A percentile compares a stretch with the other conserved stretches of the same genome.
Conservation (phyloP, 371 early-diverging fungal species). For the Massospora cicadina region DNA sequence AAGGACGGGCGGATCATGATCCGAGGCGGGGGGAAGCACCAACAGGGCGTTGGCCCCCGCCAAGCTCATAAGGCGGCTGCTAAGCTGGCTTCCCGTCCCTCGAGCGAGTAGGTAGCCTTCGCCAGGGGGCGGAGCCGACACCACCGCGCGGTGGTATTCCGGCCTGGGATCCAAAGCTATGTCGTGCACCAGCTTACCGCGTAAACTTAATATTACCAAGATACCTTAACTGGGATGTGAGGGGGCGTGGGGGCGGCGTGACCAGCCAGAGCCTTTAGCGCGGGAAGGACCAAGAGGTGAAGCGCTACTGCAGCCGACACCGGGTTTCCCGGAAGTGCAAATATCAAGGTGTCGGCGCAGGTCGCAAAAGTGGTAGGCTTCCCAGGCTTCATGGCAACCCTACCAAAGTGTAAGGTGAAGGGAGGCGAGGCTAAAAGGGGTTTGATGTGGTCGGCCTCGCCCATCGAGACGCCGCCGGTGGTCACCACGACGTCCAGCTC, state of each 20-base stretch:
- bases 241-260: slow-evolving; percentile 22
- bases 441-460: slow-evolving; percentile 79
- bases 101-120: slow-evolving; percentile 25
- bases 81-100: slow-evolving; percentile 59
- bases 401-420: slow-evolving; percentile 68
- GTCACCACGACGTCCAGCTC: slow-evolving; percentile 62
- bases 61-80: slow-evolving; percentile 65
- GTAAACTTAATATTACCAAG: background rate
- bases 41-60: slow-evolving; percentile 59
- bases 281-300: slow-evolving; percentile 74
- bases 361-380: slow-evolving; percentile 90
- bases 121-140: slow-evolving; percentile 17
- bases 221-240: slow-evolving; percentile 40
- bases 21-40: slow-evolving; percentile 29
- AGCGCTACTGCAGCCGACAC: slow-evolving; percentile 79
- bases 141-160: slow-evolving; percentile 60
- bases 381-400: slow-evolving; percentile 84
- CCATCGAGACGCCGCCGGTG: slow-evolving; percentile 92
- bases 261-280: slow-evolving; percentile 57
- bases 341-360: slow-evolving; percentile 31
- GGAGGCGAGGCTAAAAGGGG: slow-evolving; percentile 57
- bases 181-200: slow-evolving; percentile 22
- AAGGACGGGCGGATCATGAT: slow-evolving; percentile 1
- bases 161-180: slow-evolving; percentile 59
- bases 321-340: slow-evolving; percentile 86